Percentiles rank a stretch among this genome's conserved stretches.
These are phyloP conservation scores for Leishmania mexicana DNA, from an alignment of 208 protist species.

Conservation along the genomic window DNA sequence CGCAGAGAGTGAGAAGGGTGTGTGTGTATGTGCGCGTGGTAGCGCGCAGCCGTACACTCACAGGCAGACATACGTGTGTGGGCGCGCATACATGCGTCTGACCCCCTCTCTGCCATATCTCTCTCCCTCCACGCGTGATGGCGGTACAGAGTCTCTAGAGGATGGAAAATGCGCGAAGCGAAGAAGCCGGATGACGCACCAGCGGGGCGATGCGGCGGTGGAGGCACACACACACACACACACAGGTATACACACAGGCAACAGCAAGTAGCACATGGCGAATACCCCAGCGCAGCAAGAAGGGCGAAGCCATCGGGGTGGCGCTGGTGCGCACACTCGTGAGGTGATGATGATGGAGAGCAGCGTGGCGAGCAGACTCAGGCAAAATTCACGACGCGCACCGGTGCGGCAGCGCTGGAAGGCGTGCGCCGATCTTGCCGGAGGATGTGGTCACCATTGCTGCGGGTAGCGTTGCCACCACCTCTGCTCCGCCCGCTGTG, in stretches of 20 bases:
- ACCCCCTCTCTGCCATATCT: neutral
- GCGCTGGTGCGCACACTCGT: neutral
- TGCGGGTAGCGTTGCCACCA: neutral
- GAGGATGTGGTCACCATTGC: neutral
- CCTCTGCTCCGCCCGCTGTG: neutral
- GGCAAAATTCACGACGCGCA: neutral
- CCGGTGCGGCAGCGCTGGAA: neutral
- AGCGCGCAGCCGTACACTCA: neutral
- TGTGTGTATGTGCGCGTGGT: neutral
- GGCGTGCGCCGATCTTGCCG: neutral
- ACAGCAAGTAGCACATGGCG: neutral
- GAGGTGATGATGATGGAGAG: neutral
- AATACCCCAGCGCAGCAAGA: neutral
- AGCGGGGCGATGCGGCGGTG: neutral
- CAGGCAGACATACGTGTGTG: neutral
- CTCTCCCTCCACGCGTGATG: neutral
- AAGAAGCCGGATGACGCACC: too few relatives aligned
- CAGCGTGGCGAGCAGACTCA: neutral
- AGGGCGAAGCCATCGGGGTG: neutral
- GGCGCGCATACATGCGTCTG: neutral
- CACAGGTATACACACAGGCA: neutral
- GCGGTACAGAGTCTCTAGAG: conserved; percentile 1
- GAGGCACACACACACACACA: neutral
- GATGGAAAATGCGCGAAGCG: neutral
- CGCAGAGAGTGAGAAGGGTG: neutral